Base-by-base conservation (phyloP, 169 alveolate genomes). In the Plasmodium gallinaceum region DNA sequence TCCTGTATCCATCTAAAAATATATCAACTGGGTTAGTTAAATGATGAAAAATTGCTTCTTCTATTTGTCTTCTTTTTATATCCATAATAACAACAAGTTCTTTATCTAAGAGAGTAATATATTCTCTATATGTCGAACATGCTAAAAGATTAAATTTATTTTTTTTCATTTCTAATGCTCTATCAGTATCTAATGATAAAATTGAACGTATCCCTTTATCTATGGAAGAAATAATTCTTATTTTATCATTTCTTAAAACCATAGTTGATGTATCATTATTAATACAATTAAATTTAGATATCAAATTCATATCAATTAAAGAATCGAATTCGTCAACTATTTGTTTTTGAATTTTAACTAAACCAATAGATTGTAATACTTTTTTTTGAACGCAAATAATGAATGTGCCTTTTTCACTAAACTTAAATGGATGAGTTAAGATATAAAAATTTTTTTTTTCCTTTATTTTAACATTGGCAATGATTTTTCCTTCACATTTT, bases 21-120 rank as follows among this genome's bases (percentile, higher is more conserved):
- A 78, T 78, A 18, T 32, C 76, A 64, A 78, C 43, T 42, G 89
- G 89, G 18, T 78, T 78, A 42, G 20, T 66, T 58, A 78, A 78
- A 65, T 26, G 37, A 24, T 78, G 89, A 26, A 42, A 3, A 64
- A 78, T 64, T 16, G 42, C 10, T 64, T 78, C 89, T 10, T 51
- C n/a, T 16, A 64, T 5, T 14, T 6, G 6, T 32, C 6, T 4
- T 32, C 4, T 32, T 1, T 32, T 0, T 8, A 22, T 51, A 16
- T 42, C 26, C 45, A 1, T 32, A 18, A 51, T 2, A 24, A 78
- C 45, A 24, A 64, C 22, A 64, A 16, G 16, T 14, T 46, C n/a
- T 51, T 45, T 58, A 12, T 65, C 78, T 42, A 78, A 32, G 4
- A 78, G 8, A 9, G 66, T 70, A 48, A 46, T 24, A 45, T 64